Evolutionary conservation across 352 stramenopile genomes (phyloP).

Genomic region (Saprolegnia parasitica): DNA sequence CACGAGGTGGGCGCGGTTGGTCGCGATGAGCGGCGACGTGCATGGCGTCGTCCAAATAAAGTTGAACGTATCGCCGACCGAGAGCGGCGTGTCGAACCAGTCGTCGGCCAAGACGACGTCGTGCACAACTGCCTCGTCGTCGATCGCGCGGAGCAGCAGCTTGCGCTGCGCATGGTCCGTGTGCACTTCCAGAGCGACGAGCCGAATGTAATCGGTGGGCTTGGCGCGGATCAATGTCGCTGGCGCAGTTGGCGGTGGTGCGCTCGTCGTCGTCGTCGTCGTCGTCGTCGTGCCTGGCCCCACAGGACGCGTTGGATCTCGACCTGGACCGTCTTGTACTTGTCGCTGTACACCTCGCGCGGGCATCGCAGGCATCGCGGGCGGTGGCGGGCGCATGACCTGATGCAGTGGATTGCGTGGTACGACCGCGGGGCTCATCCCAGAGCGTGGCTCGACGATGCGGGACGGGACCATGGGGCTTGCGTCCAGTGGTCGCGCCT

Average conservation of each 20-base stretch:
- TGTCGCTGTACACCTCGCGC: too few species aligned
- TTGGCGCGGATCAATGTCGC: constrained; percentile 19
- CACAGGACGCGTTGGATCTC: too few species aligned
- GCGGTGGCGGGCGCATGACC: not conserved
- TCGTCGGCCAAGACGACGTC: constrained; percentile 49
- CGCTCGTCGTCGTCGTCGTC: not conserved
- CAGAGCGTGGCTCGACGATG: not conserved
- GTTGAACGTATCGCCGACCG: constrained; percentile 75
- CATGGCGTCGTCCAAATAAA: constrained; percentile 63
- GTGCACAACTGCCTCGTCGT: constrained; percentile 13
- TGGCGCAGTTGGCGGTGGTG: constrained; percentile 27
- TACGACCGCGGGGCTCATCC: not conserved
- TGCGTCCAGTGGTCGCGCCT: not conserved
- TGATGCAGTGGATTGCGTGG: not conserved
- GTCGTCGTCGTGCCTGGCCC: not conserved
- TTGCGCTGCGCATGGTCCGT: constrained; percentile 45
- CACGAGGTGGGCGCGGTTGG: constrained; percentile 36
- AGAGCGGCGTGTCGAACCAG: constrained; percentile 71
- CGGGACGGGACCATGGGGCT: not conserved
- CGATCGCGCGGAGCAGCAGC: constrained; percentile 39
- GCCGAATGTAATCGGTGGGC: constrained; percentile 42
- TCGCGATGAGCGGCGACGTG: constrained; percentile 35
- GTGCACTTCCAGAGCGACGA: constrained; percentile 63
- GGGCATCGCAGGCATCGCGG: too few species aligned
- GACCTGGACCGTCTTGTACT: too few species aligned